Conservation (phyloP, 768 basidiomycete species). For the Termitomyces eurrhizus region DNA sequence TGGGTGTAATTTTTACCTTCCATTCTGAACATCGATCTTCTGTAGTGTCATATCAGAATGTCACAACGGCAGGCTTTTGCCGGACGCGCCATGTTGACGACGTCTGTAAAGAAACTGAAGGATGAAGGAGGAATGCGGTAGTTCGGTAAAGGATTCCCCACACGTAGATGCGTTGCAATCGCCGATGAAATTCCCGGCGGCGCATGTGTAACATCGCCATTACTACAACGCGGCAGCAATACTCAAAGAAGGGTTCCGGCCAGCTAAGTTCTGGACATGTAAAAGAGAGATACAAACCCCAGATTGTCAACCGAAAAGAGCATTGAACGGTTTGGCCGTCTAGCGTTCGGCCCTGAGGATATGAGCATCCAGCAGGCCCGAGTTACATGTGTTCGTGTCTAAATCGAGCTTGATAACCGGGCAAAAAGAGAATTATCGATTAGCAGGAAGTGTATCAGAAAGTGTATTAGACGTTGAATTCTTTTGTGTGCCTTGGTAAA, state of each 20-base stretch:
- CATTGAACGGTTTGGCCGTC: too few species aligned
- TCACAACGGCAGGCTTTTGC: neutral
- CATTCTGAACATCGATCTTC: neutral
- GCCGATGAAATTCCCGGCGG: conserved; percentile 14
- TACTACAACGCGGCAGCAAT: conserved; percentile 5
- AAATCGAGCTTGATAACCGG: neutral
- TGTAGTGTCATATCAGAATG: conserved; percentile 3
- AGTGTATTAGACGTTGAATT: conserved; percentile 11
- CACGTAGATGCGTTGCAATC: conserved; percentile 5
- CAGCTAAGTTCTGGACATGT: neutral
- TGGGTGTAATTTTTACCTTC: neutral
- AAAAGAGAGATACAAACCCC: neutral
- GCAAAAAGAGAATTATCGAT: neutral
- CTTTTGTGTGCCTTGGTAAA: conserved; percentile 12
- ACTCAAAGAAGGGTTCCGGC: neutral
- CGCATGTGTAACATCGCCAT: conserved; percentile 3
- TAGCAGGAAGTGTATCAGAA: conserved; percentile 10
- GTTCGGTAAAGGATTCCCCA: conserved; percentile 6
- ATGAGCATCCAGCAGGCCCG: neutral
- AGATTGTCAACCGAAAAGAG: neutral
- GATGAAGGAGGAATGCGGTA: neutral
- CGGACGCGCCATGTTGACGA: neutral
- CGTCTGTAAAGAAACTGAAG: neutral
- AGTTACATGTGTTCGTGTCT: neutral
- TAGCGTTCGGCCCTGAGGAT: neutral